These are phyloP conservation scores for Spizellomyces sp. DNA, from an alignment of 192 early-diverging fungal species.

Conservation along the genomic window DNA sequence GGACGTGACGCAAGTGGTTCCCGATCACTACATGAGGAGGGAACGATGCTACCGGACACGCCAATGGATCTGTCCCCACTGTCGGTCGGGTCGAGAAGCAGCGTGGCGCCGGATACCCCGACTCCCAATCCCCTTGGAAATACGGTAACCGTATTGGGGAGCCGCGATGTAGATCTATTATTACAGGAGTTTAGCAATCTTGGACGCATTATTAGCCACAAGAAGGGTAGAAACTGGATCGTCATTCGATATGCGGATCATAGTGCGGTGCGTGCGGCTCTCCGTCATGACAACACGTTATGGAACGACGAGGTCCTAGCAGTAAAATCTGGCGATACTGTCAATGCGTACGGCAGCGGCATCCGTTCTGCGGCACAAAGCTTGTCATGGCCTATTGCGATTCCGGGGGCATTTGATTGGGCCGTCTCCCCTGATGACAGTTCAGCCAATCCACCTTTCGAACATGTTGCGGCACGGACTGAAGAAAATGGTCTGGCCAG, in stretches of 20 bases:
- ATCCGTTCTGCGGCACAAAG: too few relatives aligned
- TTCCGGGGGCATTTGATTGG: too few relatives aligned
- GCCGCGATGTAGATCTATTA: not conserved
- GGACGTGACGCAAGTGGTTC: too few relatives aligned
- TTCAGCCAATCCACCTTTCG: too few relatives aligned
- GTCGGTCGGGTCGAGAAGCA: too few relatives aligned
- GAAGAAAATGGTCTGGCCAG: too few relatives aligned
- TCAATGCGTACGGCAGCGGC: not conserved
- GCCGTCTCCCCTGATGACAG: too few relatives aligned
- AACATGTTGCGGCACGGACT: too few relatives aligned
- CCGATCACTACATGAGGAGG: too few relatives aligned
- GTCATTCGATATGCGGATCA: constrained; percentile 11
- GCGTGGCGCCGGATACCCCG: constrained; percentile 15
- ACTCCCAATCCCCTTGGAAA: not conserved
- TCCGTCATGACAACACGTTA: constrained; percentile 44
- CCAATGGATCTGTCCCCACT: too few relatives aligned
- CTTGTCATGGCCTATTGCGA: too few relatives aligned
- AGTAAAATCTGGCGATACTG: constrained; percentile 12
- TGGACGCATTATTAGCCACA: constrained; percentile 7
- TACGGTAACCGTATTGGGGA: constrained; percentile 10
- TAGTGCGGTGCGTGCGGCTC: constrained; percentile 33
- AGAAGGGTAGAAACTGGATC: constrained; percentile 19
- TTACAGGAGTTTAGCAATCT: not conserved
- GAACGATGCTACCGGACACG: too few relatives aligned
- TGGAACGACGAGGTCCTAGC: constrained; percentile 17